These are phyloP conservation scores for Scenedesmus sp. DNA, from an alignment of 163 green algal species.

Conservation along the genomic window DNA sequence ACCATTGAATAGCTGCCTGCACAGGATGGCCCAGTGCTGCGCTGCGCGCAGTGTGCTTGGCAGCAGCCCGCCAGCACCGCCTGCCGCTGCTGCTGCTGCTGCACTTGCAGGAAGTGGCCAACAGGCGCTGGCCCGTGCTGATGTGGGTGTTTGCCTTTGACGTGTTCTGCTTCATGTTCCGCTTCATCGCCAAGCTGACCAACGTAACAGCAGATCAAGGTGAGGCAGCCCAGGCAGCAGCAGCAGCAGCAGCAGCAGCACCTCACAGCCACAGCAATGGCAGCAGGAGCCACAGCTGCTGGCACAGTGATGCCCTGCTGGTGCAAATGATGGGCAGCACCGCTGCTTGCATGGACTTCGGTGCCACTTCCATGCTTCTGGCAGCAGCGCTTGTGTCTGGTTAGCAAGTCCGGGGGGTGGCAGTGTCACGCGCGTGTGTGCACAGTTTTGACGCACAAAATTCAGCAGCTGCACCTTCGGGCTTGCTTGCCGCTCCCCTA, in stretches of 20 bases:
- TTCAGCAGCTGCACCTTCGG: background rate
- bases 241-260: slow-evolving; percentile 4
- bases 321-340: background rate
- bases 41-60: no score
- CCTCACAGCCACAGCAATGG: background rate
- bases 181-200: slow-evolving; percentile 57
- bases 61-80: no score
- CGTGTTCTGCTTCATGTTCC: slow-evolving; percentile 70
- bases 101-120: slow-evolving; percentile 71
- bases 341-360: no score
- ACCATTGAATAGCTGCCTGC: no score
- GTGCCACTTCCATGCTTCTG: no score
- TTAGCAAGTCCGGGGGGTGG: no score
- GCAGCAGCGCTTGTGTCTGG: no score
- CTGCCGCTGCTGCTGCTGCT: background rate
- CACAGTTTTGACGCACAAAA: no score
- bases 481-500: background rate
- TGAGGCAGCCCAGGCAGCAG: background rate
- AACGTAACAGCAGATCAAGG: background rate
- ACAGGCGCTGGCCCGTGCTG: slow-evolving; percentile 75
- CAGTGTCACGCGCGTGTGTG: no score
- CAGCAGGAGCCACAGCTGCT: background rate
- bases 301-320: background rate
- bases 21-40: no score
- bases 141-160: slow-evolving; percentile 83